Conservation (phyloP, 306 rosid genomes). For the Medicago truncatula region DNA sequence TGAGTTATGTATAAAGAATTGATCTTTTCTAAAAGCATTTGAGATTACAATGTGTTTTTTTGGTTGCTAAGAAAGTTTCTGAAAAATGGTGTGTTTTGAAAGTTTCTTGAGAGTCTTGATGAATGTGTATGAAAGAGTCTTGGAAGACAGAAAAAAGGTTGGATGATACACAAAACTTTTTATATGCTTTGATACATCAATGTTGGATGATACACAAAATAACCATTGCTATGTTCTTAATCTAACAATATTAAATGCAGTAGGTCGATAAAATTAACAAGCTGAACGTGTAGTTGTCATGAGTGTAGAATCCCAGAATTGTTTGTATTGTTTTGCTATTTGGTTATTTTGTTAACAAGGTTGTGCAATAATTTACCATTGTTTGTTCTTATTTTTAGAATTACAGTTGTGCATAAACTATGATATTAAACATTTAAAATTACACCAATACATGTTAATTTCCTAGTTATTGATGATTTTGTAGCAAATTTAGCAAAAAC, state of each 20-base stretch:
- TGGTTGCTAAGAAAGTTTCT: constrained; percentile 40
- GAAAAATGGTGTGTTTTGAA: background rate
- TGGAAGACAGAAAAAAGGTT: too few relatives aligned
- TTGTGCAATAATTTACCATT: constrained; percentile 15
- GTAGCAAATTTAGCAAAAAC: constrained; percentile 27
- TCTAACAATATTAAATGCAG: too few relatives aligned
- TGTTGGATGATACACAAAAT: too few relatives aligned
- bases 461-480: background rate
- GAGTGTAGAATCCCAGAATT: too few relatives aligned
- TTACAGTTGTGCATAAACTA: constrained; percentile 11
- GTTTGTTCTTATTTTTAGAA: constrained; percentile 36
- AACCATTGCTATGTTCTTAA: too few relatives aligned
- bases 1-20: too few relatives aligned
- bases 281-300: too few relatives aligned
- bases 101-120: background rate
- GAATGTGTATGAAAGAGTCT: background rate
- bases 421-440: constrained; percentile 11
- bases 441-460: constrained; percentile 16
- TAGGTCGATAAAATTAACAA: too few relatives aligned
- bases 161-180: too few relatives aligned
- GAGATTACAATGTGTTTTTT: constrained; percentile 14
- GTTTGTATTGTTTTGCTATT: constrained; percentile 18
- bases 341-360: constrained; percentile 29
- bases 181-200: too few relatives aligned
- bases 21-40: background rate